A percentile compares a stretch with the other conserved stretches of the same genome.
Conservation (phyloP, 345 rosid genomes). For the Euphorbia lathyris region DNA sequence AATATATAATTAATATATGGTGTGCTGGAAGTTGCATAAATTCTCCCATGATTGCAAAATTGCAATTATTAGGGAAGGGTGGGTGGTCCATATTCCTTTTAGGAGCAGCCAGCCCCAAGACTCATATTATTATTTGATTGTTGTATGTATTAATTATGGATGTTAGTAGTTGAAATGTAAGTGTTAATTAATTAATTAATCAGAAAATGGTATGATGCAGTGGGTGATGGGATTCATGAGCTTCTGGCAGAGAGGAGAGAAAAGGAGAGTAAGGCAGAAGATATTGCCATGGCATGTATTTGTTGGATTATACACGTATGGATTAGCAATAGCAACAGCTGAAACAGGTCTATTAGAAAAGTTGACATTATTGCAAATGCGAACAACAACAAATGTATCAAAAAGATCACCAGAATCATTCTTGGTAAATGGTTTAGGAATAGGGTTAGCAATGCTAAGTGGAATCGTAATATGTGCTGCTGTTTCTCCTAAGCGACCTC, state of each 20-base stretch:
- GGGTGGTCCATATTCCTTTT: no score
- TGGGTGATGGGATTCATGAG: slow-evolving; percentile 84
- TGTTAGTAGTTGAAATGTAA: no score
- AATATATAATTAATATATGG: no score
- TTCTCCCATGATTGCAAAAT: no score
- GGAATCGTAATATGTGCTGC: slow-evolving; percentile 66
- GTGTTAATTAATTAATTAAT: no score
- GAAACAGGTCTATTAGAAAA: slow-evolving; percentile 88
- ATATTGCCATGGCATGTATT: slow-evolving; percentile 91
- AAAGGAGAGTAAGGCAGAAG: slow-evolving; percentile 44
- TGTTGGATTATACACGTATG: slow-evolving; percentile 82
- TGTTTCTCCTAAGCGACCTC: slow-evolving; percentile 53
- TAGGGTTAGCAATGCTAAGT: slow-evolving; percentile 64
- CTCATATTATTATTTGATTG: no score
- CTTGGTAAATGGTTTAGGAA: slow-evolving; percentile 65
- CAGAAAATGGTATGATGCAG: slow-evolving; percentile 37
- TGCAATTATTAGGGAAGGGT: no score
- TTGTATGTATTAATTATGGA: no score
- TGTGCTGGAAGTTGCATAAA: no score
- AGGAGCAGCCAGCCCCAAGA: no score
- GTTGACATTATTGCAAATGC: slow-evolving; percentile 69
- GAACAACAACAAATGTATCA: slow-evolving; percentile 40
- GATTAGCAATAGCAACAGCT: slow-evolving; percentile 76
- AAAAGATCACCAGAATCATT: slow-evolving; percentile 58
- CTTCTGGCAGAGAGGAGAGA: slow-evolving; percentile 87